Evolutionary conservation across 2,329 filamentous ascomycete species (phyloP).

Genomic region (Talaromyces verruculosus): DNA sequence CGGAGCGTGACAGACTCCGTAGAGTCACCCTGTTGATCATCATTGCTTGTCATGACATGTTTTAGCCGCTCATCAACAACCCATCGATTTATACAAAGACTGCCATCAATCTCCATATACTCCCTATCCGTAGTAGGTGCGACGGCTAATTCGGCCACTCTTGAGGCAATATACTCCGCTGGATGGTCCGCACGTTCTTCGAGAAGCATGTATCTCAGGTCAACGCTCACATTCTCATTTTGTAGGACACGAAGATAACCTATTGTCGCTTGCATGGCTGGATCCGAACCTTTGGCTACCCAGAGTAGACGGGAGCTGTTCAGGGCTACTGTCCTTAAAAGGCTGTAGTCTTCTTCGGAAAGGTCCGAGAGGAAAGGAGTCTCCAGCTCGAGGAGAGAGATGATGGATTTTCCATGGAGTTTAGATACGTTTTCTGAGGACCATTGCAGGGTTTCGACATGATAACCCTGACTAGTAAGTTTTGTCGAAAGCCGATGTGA

Average conservation of each 20-base stretch:
- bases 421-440: background rate
- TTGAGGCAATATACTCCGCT: background rate
- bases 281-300: slow-evolving; percentile 18
- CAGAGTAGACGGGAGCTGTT: slow-evolving; percentile 16
- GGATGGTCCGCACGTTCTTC: background rate
- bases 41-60: background rate
- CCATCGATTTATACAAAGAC: slow-evolving; percentile 22
- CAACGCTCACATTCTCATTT: slow-evolving; percentile 22
- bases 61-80: slow-evolving; percentile 3
- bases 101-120: slow-evolving; percentile 20
- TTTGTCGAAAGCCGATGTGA: background rate
- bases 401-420: background rate
- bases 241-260: slow-evolving; percentile 20
- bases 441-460: background rate
- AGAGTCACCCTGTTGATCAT: background rate
- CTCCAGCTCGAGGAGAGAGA: slow-evolving; percentile 2
- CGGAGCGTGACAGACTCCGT: background rate
- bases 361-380: background rate
- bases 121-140: slow-evolving; percentile 18
- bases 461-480: background rate
- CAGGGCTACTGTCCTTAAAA: slow-evolving; percentile 1
- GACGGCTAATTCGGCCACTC: background rate
- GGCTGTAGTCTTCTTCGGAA: background rate
- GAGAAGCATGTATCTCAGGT: slow-evolving; percentile 5
- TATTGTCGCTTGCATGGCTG: slow-evolving; percentile 16